Evolutionary conservation across 768 basidiomycete species (phyloP), one percentile per base, ranked within the genome.

Genomic region (Lentinula boryana): DNA sequence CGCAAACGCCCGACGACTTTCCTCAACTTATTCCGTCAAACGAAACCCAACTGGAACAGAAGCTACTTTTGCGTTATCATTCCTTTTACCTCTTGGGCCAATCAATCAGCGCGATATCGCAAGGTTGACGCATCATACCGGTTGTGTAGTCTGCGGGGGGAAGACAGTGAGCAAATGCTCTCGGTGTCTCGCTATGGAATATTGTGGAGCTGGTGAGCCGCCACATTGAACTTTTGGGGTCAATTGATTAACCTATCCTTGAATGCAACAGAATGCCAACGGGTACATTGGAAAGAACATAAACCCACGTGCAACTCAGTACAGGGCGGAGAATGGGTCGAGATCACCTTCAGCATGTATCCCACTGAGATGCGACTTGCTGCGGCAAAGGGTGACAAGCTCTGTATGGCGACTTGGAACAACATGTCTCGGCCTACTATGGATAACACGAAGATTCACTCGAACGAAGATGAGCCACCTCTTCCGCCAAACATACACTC

Each of bases 241-340:
- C 4, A 15, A 5, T 32, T 36, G 33, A 52, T 15, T 16, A 52
- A 52, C 35, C 18, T n/a, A 12, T 23, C 21, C 7, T 55, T 23
- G 15, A 33, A 51, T 12, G 9, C 21, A 21, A 10, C 33, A 68
- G 71, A 66, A 21, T 74, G 72, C 41, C 72, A 74, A 53, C 61
- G 46, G 6, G 61, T 41, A 8, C 67, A 74, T 63, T 74, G 72
- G 72, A 62, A 61, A 23, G 31, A 60, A 7, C 72, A 74, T 63
- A 72, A 69, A 62, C 57, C 58, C 1, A 38, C 60, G 0, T 74
- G 72, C 60, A 68, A 63, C 32, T 64, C 71, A 6, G 52, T 74
- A 27, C 63, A 66, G 50, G 67, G 53, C 18, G 53, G 33, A n/a
- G 38, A 36, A 9, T 55, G 53, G 53, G 36, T 40, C 18, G 18